A percentile compares a stretch with the other conserved stretches of the same genome.
Conservation (phyloP, 441 rosid genomes). For the Mallotus repandus region DNA sequence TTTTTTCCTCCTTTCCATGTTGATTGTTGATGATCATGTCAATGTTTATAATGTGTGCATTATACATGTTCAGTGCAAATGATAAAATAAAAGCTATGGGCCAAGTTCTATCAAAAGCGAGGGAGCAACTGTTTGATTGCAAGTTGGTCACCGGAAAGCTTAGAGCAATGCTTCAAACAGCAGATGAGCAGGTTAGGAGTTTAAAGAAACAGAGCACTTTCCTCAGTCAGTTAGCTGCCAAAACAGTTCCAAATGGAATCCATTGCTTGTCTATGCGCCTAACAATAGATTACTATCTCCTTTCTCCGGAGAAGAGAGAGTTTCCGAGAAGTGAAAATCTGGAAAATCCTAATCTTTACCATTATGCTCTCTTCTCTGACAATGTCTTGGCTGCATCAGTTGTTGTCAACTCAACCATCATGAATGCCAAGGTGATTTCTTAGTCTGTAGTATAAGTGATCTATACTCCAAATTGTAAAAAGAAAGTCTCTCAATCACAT, state of each 20-base stretch:
- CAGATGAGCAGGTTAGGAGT: constrained; percentile 97
- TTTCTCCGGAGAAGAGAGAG: constrained; percentile 82
- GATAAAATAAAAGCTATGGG: constrained; percentile 91
- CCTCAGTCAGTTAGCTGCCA: constrained; percentile 98
- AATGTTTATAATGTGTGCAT: background rate
- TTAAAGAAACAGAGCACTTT: constrained; percentile 98
- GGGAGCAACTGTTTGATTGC: constrained; percentile 87
- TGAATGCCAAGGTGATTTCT: constrained; percentile 78
- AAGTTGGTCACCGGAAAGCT: constrained; percentile 89
- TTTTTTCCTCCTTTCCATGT: constrained; percentile 9
- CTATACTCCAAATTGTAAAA: background rate
- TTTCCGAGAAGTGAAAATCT: constrained; percentile 79
- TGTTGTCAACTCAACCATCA: constrained; percentile 89
- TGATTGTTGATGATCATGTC: constrained; percentile 20
- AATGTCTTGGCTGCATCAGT: constrained; percentile 98
- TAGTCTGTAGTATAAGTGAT: background rate
- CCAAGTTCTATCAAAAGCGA: constrained; percentile 75
- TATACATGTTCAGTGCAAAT: constrained; percentile 49
- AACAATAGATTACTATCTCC: constrained; percentile 88
- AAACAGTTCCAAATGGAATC: constrained; percentile 89
- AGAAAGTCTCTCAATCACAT: background rate
- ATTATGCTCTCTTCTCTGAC: constrained; percentile 96
- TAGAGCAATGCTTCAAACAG: constrained; percentile 96
- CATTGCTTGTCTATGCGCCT: constrained; percentile 95
- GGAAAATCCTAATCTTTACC: constrained; percentile 79